Evolutionary conservation across 768 basidiomycete genomes (phyloP).

Genomic region (Daedalea quercina): DNA sequence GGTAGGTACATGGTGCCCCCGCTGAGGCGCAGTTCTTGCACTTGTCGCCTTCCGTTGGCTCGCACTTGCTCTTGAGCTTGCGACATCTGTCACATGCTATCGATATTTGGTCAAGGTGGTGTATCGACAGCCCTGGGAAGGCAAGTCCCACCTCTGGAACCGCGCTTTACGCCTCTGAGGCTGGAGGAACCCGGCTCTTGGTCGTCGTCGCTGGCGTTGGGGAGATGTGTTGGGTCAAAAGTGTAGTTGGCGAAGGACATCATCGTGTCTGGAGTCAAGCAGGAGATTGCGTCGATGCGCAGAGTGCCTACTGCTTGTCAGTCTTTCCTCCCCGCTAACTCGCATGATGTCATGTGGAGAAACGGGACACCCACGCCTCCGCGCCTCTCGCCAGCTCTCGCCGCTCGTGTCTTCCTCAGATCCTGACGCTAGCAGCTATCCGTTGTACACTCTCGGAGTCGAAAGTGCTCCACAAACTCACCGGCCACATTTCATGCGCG

Average conservation of each 20-base stretch:
- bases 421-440: neutral
- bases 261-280: neutral
- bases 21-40: conserved; percentile 47
- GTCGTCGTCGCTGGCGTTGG: conserved; percentile 15
- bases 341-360: neutral
- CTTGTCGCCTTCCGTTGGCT: conserved; percentile 64
- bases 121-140: neutral
- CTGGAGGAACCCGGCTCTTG: conserved; percentile 13
- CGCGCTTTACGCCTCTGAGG: conserved; percentile 13
- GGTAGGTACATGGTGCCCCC: conserved; percentile 17
- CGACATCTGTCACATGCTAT: conserved; percentile 83
- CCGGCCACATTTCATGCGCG: too few relatives aligned
- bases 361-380: neutral
- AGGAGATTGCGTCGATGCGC: neutral
- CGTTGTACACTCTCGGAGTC: too few relatives aligned
- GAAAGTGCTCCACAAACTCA: neutral
- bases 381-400: neutral
- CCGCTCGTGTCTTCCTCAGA: too few relatives aligned
- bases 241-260: conserved; percentile 2
- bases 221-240: conserved; percentile 1
- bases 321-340: neutral
- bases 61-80: conserved; percentile 86
- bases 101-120: neutral
- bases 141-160: conserved; percentile 16
- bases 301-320: neutral